Base-by-base conservation (phyloP, 495 filamentous ascomycete genomes). In the Astrocystis sublimbata region DNA sequence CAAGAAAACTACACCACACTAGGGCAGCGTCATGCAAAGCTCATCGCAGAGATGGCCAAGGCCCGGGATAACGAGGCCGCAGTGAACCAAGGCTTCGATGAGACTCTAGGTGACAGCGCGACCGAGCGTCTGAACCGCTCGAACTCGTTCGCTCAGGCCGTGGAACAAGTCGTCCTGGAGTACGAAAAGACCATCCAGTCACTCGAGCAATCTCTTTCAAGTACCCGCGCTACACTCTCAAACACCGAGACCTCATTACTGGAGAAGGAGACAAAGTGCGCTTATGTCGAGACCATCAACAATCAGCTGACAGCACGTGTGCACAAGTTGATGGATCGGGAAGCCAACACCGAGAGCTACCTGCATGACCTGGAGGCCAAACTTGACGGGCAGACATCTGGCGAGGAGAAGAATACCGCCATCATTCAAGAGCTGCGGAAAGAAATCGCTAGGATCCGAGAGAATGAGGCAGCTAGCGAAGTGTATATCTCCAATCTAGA, bases 181-280 rank as follows among this genome's bases (percentile, higher is more conserved):
- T 99, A 99, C 72, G 94, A 99, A 68, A 97, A 96, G 83, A 99
- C 94, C 0, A 98, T 99, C 61, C 92, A 97, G 71, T 89, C 83
- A 65, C 84, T 99, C 26, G 96, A 99, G 77, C 85, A 91, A 41
- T 96, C 92, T 0, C 85, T 99, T 13, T 92, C 96, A 1, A 94
- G 87, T 69, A 98, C 96, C 7, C 85, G 96, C 45, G 81, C 89
- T 46, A 91, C 91, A 10, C 80, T 99, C 33, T 88, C 96, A 13
- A 86, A 75, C 66, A 92, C 87, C 0, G 94, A 99, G 72, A 92
- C 91, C 61, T 87, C 78, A 26, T 78, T 99, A 24, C 78, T 97
- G 4, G 94, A 99, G 72, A 96, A 91, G 68, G 94, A 99, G 74
- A 93, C 91, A 10, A 93, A 90, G 62, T 92, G 91, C 68, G 91